Evolutionary conservation across 352 stramenopile genomes (phyloP).

Genomic region (Pythium rhizo-oryzae): DNA sequence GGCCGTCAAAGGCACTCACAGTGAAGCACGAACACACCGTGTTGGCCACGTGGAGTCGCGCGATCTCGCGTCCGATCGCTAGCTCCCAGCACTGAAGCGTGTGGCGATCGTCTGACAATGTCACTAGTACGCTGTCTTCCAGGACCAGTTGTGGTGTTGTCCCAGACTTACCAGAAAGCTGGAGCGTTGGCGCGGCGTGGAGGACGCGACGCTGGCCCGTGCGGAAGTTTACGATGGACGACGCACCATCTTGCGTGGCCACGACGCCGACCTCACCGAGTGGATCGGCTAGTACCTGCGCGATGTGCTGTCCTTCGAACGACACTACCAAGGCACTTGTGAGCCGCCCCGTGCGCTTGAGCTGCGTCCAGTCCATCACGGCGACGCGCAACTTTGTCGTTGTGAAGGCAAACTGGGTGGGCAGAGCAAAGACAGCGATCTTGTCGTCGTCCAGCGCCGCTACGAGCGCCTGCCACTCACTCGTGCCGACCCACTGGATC

Average conservation of each 20-base stretch:
- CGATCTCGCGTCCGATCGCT: conserved; percentile 40
- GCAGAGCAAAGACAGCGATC: conserved; percentile 50
- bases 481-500: conserved; percentile 28
- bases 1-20: conserved; percentile 27
- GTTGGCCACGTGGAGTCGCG: conserved; percentile 36
- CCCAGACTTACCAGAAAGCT: not conserved
- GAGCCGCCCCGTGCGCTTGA: conserved; percentile 43
- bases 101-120: conserved; percentile 23
- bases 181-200: not conserved
- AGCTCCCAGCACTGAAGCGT: conserved; percentile 51
- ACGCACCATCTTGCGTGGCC: conserved; percentile 33
- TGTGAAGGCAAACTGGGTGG: conserved; percentile 32
- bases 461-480: conserved; percentile 30
- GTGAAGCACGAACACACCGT: conserved; percentile 41
- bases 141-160: conserved; percentile 23
- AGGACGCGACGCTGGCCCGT: conserved; percentile 18
- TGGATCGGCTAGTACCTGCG: conserved; percentile 48
- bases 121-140: conserved; percentile 40
- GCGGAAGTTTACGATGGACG: conserved; percentile 39
- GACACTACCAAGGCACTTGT: conserved; percentile 33
- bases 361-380: conserved; percentile 35
- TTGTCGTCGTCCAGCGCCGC: conserved; percentile 16
- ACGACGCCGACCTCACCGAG: conserved; percentile 40
- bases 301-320: conserved; percentile 24
- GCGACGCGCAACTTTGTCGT: conserved; percentile 32